Percentiles rank a stretch among this genome's conserved stretches.
These are phyloP conservation scores for Candida freyschussii DNA, from an alignment of 1,139 yeast species.

Conservation along the genomic window DNA sequence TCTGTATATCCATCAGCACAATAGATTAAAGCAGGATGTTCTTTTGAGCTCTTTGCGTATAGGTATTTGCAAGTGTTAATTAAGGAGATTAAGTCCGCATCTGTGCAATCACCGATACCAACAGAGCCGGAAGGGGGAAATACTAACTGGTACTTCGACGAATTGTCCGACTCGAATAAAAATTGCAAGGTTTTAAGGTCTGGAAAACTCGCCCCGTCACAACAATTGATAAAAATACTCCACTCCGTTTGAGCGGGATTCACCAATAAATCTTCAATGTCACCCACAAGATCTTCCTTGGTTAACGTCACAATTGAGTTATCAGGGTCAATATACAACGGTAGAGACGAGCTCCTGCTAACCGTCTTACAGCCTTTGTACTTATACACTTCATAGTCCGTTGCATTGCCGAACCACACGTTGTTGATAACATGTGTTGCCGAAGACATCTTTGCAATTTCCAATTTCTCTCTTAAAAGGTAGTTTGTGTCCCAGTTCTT, in stretches of 20 bases:
- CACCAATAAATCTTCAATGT: conserved; percentile 26
- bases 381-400: conserved; percentile 41
- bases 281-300: conserved; percentile 13
- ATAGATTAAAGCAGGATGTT: conserved; percentile 43
- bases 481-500: conserved; percentile 73
- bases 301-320: conserved; percentile 45
- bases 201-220: conserved; percentile 60
- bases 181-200: conserved; percentile 33
- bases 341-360: conserved; percentile 15
- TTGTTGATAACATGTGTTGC: conserved; percentile 56
- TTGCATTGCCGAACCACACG: conserved; percentile 78
- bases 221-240: conserved; percentile 39
- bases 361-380: conserved; percentile 14
- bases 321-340: conserved; percentile 45
- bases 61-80: conserved; percentile 61
- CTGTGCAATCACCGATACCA: conserved; percentile 59
- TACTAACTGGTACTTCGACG: conserved; percentile 33
- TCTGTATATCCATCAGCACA: conserved; percentile 95
- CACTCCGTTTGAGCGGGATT: conserved; percentile 36
- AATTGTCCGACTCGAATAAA: conserved; percentile 29
- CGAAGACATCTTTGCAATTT: conserved; percentile 77
- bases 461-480: conserved; percentile 69
- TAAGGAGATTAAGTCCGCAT: conserved; percentile 50
- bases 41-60: conserved; percentile 35
- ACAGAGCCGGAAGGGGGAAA: conserved; percentile 86